These are phyloP conservation scores for Inosperma sp. DNA, from an alignment of 768 basidiomycete genomes.

Conservation along the genomic window DNA sequence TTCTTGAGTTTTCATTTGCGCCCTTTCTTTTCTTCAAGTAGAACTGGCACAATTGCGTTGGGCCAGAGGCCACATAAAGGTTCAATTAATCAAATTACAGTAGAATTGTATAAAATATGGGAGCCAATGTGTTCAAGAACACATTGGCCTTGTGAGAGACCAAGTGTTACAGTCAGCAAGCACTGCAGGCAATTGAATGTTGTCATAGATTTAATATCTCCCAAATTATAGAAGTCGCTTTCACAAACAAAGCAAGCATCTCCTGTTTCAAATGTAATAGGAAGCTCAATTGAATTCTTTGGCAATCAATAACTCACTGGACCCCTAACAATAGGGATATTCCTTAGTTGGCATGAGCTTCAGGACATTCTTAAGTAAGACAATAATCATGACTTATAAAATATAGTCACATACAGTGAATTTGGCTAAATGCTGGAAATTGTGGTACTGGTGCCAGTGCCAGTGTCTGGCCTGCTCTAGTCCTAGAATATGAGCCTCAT, in stretches of 20 bases:
- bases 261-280: conserved; percentile 3
- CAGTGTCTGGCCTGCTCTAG: no score
- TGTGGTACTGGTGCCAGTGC: no score
- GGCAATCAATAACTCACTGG: conserved; percentile 12
- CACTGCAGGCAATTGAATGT: conserved; percentile 11
- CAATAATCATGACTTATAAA: conserved; percentile 7
- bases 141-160: conserved; percentile 14
- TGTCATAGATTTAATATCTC: background rate
- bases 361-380: conserved; percentile 18
- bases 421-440: no score
- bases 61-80: conserved; percentile 26
- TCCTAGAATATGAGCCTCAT: no score
- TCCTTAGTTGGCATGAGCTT: conserved; percentile 10
- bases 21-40: conserved; percentile 22
- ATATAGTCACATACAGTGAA: conserved; percentile 6
- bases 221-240: conserved; percentile 8
- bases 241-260: conserved; percentile 19
- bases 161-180: conserved; percentile 8
- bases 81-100: conserved; percentile 6
- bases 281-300: background rate
- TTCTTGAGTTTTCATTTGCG: conserved; percentile 6
- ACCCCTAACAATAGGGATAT: conserved; percentile 19
- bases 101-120: conserved; percentile 24
- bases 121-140: conserved; percentile 25
- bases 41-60: conserved; percentile 16